Conservation (phyloP, 345 rosid species). For the Psidium friedrichsthalianum region DNA sequence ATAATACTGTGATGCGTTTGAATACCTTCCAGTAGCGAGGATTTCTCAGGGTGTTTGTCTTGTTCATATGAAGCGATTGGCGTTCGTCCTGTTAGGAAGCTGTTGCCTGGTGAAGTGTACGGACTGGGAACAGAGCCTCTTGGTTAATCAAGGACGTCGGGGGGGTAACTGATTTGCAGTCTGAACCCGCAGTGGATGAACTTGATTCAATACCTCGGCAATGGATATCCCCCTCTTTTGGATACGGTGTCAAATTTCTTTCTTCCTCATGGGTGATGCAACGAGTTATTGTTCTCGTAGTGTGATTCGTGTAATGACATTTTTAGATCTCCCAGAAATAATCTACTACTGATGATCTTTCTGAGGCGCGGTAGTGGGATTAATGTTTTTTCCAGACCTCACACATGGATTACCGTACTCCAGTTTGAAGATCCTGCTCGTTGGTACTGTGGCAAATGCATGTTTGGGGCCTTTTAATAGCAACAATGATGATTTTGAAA, state of each 20-base stretch:
- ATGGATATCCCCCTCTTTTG: conserved; percentile 44
- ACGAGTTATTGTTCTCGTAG: conserved; percentile 79
- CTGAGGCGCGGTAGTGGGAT: conserved; percentile 41
- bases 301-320: conserved; percentile 78
- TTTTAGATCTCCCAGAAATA: conserved; percentile 34
- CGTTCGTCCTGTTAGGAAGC: conserved; percentile 86
- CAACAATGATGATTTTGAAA: conserved; percentile 63
- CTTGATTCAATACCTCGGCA: conserved; percentile 70
- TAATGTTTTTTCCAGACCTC: conserved; percentile 41
- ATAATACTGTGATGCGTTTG: conserved; percentile 39
- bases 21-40: conserved; percentile 61
- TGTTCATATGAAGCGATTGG: conserved; percentile 24
- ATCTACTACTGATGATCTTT: conserved; percentile 33
- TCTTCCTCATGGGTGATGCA: conserved; percentile 41
- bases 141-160: conserved; percentile 83
- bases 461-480: conserved; percentile 52
- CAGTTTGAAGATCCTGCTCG: conserved; percentile 53
- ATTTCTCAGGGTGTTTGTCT: conserved; percentile 34
- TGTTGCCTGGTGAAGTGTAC: conserved; percentile 83
- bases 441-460: conserved; percentile 39
- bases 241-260: conserved; percentile 30
- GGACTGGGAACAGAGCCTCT: conserved; percentile 89
- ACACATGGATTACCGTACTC: conserved; percentile 44
- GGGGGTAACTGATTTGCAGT: conserved; percentile 50
- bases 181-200: conserved; percentile 47